Evolutionary conservation across 2,329 filamentous ascomycete species (phyloP).

Genomic region (Fusarium marasasianum): DNA sequence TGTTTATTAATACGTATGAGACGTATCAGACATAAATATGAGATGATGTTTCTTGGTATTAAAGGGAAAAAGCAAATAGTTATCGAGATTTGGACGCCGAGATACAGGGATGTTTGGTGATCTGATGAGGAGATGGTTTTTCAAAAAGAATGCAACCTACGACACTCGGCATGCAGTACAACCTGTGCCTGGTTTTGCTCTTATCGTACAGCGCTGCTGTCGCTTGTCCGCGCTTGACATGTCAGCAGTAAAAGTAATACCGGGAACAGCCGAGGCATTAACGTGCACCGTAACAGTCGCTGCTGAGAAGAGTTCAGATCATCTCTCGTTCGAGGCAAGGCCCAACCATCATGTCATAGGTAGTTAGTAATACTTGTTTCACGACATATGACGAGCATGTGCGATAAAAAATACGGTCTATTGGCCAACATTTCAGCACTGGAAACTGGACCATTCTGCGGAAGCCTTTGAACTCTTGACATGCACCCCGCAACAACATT

Average conservation of each 20-base stretch:
- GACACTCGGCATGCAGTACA: neutral
- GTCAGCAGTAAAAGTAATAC: neutral
- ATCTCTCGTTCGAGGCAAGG: neutral
- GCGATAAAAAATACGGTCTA: accelerated
- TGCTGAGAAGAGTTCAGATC: neutral
- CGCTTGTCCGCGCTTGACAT: neutral
- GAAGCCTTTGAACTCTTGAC: neutral
- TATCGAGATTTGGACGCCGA: neutral
- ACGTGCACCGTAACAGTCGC: neutral
- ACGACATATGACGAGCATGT: neutral
- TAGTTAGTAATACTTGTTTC: neutral
- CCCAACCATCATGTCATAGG: neutral
- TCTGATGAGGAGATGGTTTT: neutral
- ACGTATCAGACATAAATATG: neutral
- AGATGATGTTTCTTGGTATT: neutral
- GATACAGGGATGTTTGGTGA: neutral
- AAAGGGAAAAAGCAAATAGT: neutral
- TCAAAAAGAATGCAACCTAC: slow-evolving; percentile 7
- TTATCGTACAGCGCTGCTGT: neutral
- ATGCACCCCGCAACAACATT: neutral
- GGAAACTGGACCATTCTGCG: accelerated
- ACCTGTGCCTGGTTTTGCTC: neutral
- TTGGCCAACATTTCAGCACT: neutral
- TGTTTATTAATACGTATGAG: too few relatives aligned
- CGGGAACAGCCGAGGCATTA: slow-evolving; percentile 6